Base-by-base conservation (phyloP, 768 basidiomycete species). In the Hysterangium stoloniferum region DNA sequence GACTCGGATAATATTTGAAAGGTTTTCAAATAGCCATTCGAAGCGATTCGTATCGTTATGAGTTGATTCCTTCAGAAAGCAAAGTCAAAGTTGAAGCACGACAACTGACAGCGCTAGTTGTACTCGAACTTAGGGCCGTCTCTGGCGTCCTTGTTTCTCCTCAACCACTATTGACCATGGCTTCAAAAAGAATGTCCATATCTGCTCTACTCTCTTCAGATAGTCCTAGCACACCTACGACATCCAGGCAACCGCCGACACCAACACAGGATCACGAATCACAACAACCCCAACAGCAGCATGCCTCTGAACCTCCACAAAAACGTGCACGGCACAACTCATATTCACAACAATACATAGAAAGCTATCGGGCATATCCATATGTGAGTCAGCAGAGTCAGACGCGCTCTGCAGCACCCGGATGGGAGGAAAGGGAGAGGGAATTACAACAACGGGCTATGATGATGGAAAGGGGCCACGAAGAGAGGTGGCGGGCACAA, bases 291-390 rank as follows among this genome's bases (percentile, higher is more conserved):
- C 41, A 42, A 3, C 41, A 40, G 8, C 41, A 4, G 19, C 41
- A 19, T 4, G 60, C 94, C 87, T 0, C 74, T 97, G 52, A 86
- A 82, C 58, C 84, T 93, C 19, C 77, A 93, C 62, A 83, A 82
- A 54, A 84, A 78, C 64, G 98, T 97, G 89, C 82, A 96, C 19
- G 44, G 6, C 44, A 45, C 3, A 27, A 45, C 12, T 15, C 27
- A 19, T 45, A 45, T 31, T 31, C 8, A 13, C 44, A 45, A 31
- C 44, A 45, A 27, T 45, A 45, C 44, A 31, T 31, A 6, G 44
- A 45, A 15, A 45, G 44, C 44, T 45, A 45, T 17, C 29, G 33
- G 6, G 44, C 44, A 11, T 45, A 45, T 17, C 44, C 44, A 13
- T 45, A 45, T 32, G 15, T 31, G n/a, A n/a, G n/a, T n/a, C n/a